Conservation (phyloP, 2,329 filamentous ascomycete species). For the Aaosphaeria pasadenensis region DNA sequence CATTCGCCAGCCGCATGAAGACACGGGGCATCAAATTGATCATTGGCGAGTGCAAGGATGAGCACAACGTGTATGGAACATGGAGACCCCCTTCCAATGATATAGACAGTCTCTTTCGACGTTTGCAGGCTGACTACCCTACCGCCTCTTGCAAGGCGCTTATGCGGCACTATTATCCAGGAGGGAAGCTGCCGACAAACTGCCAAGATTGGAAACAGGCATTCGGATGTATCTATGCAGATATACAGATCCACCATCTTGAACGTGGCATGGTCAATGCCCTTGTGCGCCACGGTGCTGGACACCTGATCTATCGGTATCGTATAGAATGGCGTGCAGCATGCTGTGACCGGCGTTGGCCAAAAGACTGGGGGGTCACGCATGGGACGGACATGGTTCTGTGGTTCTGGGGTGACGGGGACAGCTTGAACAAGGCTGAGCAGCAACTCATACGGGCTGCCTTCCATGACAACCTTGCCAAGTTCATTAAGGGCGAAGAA, state of each 20-base stretch:
- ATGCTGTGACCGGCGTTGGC: conserved; percentile 43
- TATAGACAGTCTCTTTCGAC: conserved; percentile 41
- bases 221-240: conserved; percentile 55
- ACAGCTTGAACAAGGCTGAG: conserved; percentile 41
- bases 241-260: conserved; percentile 54
- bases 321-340: conserved; percentile 53
- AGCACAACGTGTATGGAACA: conserved; percentile 51
- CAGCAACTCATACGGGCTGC: conserved; percentile 38
- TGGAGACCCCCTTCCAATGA: conserved; percentile 48
- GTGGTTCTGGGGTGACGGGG: conserved; percentile 56
- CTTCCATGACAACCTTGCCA: conserved; percentile 38
- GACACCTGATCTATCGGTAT: conserved; percentile 50
- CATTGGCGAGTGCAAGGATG: conserved; percentile 54
- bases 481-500: conserved; percentile 42
- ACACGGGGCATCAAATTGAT: conserved; percentile 48
- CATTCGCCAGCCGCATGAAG: conserved; percentile 46
- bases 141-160: conserved; percentile 42
- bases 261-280: conserved; percentile 51
- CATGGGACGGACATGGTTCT: conserved; percentile 53
- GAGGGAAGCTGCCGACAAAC: conserved; percentile 34
- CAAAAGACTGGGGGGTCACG: conserved; percentile 52
- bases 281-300: conserved; percentile 43
- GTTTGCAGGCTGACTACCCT: conserved; percentile 55
- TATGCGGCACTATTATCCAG: conserved; percentile 45
- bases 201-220: conserved; percentile 49